Evolutionary conservation across 2,329 filamentous ascomycete genomes (phyloP).

Genomic region (Capronia coronata): DNA sequence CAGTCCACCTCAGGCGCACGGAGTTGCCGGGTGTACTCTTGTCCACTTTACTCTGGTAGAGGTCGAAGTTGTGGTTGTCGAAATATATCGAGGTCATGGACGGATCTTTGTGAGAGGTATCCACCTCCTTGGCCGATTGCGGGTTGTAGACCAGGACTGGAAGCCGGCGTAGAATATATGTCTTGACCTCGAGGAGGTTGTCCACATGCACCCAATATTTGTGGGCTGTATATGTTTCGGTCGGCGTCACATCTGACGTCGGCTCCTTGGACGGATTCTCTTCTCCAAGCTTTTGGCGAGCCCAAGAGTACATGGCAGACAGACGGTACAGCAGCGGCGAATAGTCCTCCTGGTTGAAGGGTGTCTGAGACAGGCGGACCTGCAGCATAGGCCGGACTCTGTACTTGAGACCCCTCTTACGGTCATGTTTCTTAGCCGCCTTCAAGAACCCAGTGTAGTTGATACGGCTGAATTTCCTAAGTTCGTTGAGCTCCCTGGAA

Average conservation of each 20-base stretch:
- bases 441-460: constrained; percentile 98
- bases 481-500: constrained; percentile 81
- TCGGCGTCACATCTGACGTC: constrained; percentile 37
- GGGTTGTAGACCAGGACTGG: constrained; percentile 92
- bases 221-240: constrained; percentile 71
- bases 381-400: constrained; percentile 87
- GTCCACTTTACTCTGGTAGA: constrained; percentile 81
- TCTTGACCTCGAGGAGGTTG: constrained; percentile 95
- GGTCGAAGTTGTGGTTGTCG: constrained; percentile 75
- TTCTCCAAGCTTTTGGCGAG: constrained; percentile 68
- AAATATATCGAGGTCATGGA: constrained; percentile 95
- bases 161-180: constrained; percentile 80
- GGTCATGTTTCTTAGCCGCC: constrained; percentile 98
- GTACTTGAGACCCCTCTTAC: constrained; percentile 79
- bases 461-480: constrained; percentile 90
- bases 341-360: constrained; percentile 94
- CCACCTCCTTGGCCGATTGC: constrained; percentile 72
- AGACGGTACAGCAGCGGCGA: constrained; percentile 79
- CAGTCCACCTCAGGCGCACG: constrained; percentile 84
- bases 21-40: constrained; percentile 70
- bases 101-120: constrained; percentile 71
- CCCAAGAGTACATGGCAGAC: constrained; percentile 92
- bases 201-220: constrained; percentile 98
- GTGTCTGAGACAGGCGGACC: constrained; percentile 76
- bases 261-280: constrained; percentile 41